A percentile compares a stretch with the other conserved stretches of the same genome.
Conservation (phyloP, 164 flowering plant species). For the Cinnamomum micranthum region DNA sequence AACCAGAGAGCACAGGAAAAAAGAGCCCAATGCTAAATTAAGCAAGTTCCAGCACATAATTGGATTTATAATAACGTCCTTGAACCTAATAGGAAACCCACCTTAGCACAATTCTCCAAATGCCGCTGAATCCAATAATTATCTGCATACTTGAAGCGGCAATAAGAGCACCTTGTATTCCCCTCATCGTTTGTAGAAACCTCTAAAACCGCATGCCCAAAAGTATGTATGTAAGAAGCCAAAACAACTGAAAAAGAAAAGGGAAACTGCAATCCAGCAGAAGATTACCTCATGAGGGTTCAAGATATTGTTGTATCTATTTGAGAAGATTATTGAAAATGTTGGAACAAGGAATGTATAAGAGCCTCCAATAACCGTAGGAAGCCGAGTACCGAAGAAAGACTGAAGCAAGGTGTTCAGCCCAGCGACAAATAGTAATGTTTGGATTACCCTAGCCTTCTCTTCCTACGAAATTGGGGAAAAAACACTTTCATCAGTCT, state of each 20-base stretch:
- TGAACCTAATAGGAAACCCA: constrained; percentile 10
- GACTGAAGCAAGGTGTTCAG: constrained; percentile 79
- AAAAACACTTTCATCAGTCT: no score
- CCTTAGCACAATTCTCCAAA: constrained; percentile 96
- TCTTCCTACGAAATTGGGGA: constrained; percentile 48
- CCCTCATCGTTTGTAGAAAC: constrained; percentile 82
- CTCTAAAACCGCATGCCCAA: constrained; percentile 35
- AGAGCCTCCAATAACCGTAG: constrained; percentile 88
- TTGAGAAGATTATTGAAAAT: constrained; percentile 77
- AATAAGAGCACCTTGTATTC: constrained; percentile 82
- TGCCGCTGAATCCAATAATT: constrained; percentile 96
- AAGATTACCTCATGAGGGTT: constrained; percentile 62
- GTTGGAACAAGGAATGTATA: constrained; percentile 87
- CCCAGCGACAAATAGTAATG: constrained; percentile 90
- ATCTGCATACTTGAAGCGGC: constrained; percentile 94
- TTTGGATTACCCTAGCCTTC: constrained; percentile 89
- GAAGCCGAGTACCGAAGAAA: constrained; percentile 78
- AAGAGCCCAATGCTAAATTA: not conserved
- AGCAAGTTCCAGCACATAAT: not conserved
- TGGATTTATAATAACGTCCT: no score
- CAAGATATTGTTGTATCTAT: constrained; percentile 53
- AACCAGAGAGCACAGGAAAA: constrained; percentile 1
- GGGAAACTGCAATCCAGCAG: constrained; percentile 28
- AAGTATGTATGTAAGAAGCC: not conserved
- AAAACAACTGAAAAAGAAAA: not conserved